A percentile compares a stretch with the other conserved stretches of the same genome.
Evolutionary conservation across 2,329 filamentous ascomycete genomes (phyloP).

Genomic region (Exutisphaerella laricina): DNA sequence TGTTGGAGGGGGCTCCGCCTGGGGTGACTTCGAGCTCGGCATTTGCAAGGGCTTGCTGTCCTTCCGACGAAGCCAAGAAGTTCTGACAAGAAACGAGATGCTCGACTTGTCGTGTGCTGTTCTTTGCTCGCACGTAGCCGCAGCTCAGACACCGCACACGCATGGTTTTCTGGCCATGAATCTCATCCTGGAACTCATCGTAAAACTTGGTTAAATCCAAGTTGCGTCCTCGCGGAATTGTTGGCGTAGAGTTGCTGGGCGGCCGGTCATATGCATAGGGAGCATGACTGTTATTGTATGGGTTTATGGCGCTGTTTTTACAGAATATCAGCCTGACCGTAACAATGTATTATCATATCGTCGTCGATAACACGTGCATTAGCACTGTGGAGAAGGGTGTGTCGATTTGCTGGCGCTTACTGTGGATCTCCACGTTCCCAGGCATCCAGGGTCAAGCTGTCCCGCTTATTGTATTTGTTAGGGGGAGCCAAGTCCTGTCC

Average conservation of each 20-base stretch:
- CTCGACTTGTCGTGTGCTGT: slow-evolving; percentile 48
- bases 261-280: slow-evolving; percentile 13
- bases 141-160: slow-evolving; percentile 47
- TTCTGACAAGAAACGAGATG: slow-evolving; percentile 44
- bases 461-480: slow-evolving; percentile 30
- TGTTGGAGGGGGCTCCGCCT: slow-evolving; percentile 11
- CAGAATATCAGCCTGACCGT: not conserved
- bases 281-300: slow-evolving; percentile 16
- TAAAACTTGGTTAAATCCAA: slow-evolving; percentile 24
- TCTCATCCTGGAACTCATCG: slow-evolving; percentile 31
- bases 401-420: slow-evolving; percentile 16
- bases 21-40: slow-evolving; percentile 23
- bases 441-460: slow-evolving; percentile 15
- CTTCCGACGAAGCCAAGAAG: slow-evolving; percentile 43
- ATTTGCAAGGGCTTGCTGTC: slow-evolving; percentile 33
- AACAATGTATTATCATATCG: slow-evolving; percentile 5
- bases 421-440: slow-evolving; percentile 19
- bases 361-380: slow-evolving; percentile 4
- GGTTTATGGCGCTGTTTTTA: slow-evolving; percentile 8
- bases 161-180: slow-evolving; percentile 32
- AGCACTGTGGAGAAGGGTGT: slow-evolving; percentile 5
- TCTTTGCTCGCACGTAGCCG: slow-evolving; percentile 47
- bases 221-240: slow-evolving; percentile 23
- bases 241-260: slow-evolving; percentile 19
- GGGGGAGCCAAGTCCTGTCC: slow-evolving; percentile 31